Evolutionary conservation across 306 rosid species (phyloP), one percentile per base, ranked within the genome.

Genomic region (Prosopis cineraria): DNA sequence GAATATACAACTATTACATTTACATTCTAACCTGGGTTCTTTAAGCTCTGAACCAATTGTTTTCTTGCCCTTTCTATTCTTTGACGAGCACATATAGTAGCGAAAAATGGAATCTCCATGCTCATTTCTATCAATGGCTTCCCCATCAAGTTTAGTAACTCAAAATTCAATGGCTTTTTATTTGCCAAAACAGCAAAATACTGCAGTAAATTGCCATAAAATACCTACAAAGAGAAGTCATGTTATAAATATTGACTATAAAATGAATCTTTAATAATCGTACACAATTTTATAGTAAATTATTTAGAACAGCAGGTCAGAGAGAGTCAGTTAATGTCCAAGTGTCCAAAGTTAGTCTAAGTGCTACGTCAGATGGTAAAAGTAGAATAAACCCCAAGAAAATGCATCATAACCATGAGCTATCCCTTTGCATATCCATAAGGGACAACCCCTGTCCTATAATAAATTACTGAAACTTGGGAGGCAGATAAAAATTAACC

Each of bases 81-180:
- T 74, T 86, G 90, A 70, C 98, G 97, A 84, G 99, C 98, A 90
- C 99, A 95, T 71, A 91, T 87, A 74, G 99, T 90, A 85, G 99
- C 97, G 33, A 91, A 95, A 78, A 87, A 93, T 16, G 99, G 99
- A 69, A 86, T 88, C 87, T 95, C 98, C 75, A 36, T 79, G 79
- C 99, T 95, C 89, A 93, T 92, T 75, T 95, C 98, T 82, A 88
- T 87, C 89, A 95, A 83, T 19, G 99, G 93, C 81, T 93, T 93
- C 82, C 89, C 91, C 81, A 93, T 81, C 78, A 87, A 78, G 81
- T 91, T 87, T 62, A 89, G 78, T 64, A 93, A 86, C 77, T 90
- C 93, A 58, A 86, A 78, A 66, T 91, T 91, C 77, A 95, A 78
- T 0, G 94, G 97, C 74, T 80, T 91, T 79, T 82, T 84, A 79